Evolutionary conservation across 345 rosid genomes (phyloP), one percentile per base, ranked within the genome.

Genomic region (Linum usitatissimum): DNA sequence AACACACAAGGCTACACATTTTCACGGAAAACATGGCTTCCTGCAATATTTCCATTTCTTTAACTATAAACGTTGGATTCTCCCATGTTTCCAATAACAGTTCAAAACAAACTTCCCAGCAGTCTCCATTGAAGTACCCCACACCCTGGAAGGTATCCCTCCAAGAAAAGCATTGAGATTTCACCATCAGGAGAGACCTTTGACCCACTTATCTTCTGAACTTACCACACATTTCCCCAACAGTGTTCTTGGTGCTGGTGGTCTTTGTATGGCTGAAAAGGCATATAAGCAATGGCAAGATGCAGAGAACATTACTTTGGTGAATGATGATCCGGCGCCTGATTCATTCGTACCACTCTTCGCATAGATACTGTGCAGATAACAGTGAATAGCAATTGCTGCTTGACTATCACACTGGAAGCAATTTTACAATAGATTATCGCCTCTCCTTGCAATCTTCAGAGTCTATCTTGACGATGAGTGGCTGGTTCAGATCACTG

Each of bases 401-500:
- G 51, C 51, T 45, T 45, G 51, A 45, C 51, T 45, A 45, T 45
- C 51, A 45, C 8, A 45, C 51, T 45, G 51, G 51, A 45, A 45
- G 51, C 51, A 45, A 55, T 23, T 80, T 77, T 80, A 78, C 83
- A 75, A 55, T 49, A 51, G 20, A 61, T n/a, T 15, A 54, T 57
- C 84, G 38, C 73, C 55, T 60, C 15, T 23, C 28, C 28, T 23
- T 23, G 28, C 73, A 81, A 19, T 71, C 75, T 1, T 74, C 30
- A 9, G 68, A 4, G 14, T 93, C 95, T 74, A 93, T 83, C 82
- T 87, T 87, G 74, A 90, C 78, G 28, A 93, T 71, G 9, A 93
- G 85, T 59, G 96, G 88, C 71, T 84, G 83, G 54, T 57, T 81
- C 64, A 90, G 81, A 67, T 79, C 85, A 8, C 28, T 48, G 1